Base-by-base conservation (phyloP, 2,329 filamentous ascomycete species). In the Zymoseptoria crescenta region DNA sequence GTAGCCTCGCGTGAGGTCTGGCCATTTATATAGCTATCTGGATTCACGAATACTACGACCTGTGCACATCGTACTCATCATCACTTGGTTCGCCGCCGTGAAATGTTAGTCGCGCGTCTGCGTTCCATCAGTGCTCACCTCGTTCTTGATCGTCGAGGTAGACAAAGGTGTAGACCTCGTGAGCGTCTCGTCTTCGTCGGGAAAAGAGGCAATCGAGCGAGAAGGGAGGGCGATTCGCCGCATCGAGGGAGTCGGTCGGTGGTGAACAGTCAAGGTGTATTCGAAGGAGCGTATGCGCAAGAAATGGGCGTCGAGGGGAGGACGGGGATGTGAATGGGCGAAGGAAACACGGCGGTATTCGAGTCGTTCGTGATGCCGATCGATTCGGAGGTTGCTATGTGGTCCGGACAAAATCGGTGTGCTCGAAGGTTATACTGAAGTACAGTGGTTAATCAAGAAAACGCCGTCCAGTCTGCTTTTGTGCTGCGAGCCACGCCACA, bases 1-100 rank as follows among this genome's bases (percentile, higher is more conserved):
- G 57, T 72, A 29, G 29, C 28, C 24, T 51, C 24, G 21, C 2
- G n/a, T 13, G 35, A 68, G 59, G n/a, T 27, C 56, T 49, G 58
- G 19, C 13, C 53, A 53, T 58, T 41, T 57, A 59, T 13, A 48
- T 57, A 52, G 10, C 29, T 45, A 45, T 45, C 7, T 45, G 35
- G 35, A 16, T 4, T 45, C 35, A 45, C 35, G 13, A 45, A 45
- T n/a, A 16, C 6, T 13, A 45, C 35, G 16, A n/a, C 13, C 4
- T 45, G 35, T n/a, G 35, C 35, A 7, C 35, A 7, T 45, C 4
- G 35, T 24, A 24, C 24, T 45, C 16, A 13, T 4, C 35, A 45
- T 45, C 35, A n/a, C 13, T 45, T n/a, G 3, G 7, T n/a, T 16
- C 35, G 7, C 3, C 35, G 35, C 35, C 35, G 10, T n/a, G 13